Percentiles rank a stretch among this genome's conserved stretches.
Conservation (phyloP, 805 yeast genomes). For the Saitoella complicata region DNA sequence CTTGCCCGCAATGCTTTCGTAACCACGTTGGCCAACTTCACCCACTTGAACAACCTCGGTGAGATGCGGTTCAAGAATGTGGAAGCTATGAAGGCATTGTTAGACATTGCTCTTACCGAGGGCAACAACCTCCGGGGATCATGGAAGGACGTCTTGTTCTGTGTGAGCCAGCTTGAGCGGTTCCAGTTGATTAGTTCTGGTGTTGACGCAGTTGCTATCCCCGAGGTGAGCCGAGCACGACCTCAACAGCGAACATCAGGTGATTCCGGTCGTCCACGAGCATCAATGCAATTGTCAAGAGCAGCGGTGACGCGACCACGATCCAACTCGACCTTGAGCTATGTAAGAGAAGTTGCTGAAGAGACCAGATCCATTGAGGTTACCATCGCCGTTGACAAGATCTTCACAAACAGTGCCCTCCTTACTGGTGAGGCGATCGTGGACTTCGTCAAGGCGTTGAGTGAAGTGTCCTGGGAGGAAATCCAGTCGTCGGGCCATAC, state of each 20-base stretch:
- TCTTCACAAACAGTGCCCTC: conserved; percentile 66
- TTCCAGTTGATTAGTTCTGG: conserved; percentile 79
- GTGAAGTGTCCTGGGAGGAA: conserved; percentile 79
- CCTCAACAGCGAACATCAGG: conserved; percentile 23
- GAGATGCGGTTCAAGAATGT: conserved; percentile 69
- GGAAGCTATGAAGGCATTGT: conserved; percentile 55
- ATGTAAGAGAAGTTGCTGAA: conserved; percentile 19
- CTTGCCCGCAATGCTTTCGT: conserved; percentile 80
- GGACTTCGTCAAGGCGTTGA: conserved; percentile 70
- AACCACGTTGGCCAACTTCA: conserved; percentile 76
- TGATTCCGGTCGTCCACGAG: no score
- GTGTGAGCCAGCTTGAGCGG: conserved; percentile 83
- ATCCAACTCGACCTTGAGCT: conserved; percentile 4
- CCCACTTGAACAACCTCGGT: conserved; percentile 60
- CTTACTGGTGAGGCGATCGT: conserved; percentile 73
- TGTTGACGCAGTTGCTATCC: conserved; percentile 63
- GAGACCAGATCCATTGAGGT: conserved; percentile 21
- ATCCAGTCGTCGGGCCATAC: conserved; percentile 75
- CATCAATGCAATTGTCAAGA: neutral
- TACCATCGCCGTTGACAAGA: conserved; percentile 50
- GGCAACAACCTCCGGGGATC: conserved; percentile 60
- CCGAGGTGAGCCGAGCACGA: conserved; percentile 70
- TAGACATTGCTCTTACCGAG: conserved; percentile 63
- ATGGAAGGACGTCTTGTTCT: conserved; percentile 71
- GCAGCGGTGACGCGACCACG: conserved; percentile 1